Evolutionary conservation across 225 moss, liverwort and hornwort species (phyloP), one percentile per base, ranked within the genome.

Genomic region (Marchantia paleacea): DNA sequence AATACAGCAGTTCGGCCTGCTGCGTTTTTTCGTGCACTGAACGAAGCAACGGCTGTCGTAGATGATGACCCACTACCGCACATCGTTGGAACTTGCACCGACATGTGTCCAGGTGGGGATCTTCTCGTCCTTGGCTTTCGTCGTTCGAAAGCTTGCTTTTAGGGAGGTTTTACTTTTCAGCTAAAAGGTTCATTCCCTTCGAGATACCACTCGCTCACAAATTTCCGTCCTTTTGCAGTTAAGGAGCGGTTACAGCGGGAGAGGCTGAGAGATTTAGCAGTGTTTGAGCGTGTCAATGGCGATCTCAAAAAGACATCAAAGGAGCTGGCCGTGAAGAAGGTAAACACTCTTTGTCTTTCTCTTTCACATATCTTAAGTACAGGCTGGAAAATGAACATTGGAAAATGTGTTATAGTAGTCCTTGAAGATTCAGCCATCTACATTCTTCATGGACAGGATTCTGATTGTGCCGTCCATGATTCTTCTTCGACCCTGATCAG

Each of bases 301-400:
- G 91, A 92, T 76, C 55, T 82, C 80, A 81, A 90, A 79, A 89
- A 85, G 87, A 97, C 97, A 60, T 93, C 93, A 76, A 88, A 90
- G 89, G 84, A 84, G 67, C 91, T 97, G 81, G 97, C 97, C 75
- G 97, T 97, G 24, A 97, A 97, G 86, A 97, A 97, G 94, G 94
- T 97, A 81, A 72, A 66, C 14, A 8, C 10, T 61, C 66, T 25
- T 78, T 25, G 18, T 24, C 7, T 50, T 66, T 24, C 63, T 30
- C 22, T 39, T 8, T 55, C 55, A 39, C n/a, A 13, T 12, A 26
- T 51, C n/a, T 65, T 51, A 8, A 66, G 25, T 24, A 30, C 48
- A 61, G 62, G 39, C 39, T 39, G 39, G 39, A 39, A 5, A 39
- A 39, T 39, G 39, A n/a, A 49, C 65, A 15, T 78, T 78, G 65